phyloP scores from a whole-genome alignment of 441 rosid species.

The Omphalea diandra region DNA sequence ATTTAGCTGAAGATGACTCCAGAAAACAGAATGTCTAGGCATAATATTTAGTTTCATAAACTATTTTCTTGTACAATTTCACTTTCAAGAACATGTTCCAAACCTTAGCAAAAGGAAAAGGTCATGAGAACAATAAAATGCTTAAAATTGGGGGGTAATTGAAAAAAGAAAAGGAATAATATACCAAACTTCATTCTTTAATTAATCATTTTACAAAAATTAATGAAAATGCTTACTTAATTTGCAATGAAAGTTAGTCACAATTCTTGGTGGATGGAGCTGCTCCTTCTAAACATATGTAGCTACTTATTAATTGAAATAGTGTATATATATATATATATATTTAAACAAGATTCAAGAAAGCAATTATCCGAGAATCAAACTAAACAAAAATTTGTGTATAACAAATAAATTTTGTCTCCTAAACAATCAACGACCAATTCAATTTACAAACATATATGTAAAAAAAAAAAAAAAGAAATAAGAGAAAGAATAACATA shows the following conservation, averaged over 20 bases:
- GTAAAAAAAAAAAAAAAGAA: background rate
- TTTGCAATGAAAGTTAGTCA: constrained; percentile 2
- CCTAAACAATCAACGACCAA: constrained; percentile 13
- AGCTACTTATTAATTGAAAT: background rate
- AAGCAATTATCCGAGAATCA: no score
- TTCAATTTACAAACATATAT: constrained; percentile 28
- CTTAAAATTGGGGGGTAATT: no score
- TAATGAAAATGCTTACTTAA: background rate
- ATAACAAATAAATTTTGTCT: background rate
- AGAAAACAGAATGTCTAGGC: no score
- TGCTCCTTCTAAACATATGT: background rate
- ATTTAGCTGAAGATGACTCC: no score
- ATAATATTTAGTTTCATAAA: no score
- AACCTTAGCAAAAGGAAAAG: no score
- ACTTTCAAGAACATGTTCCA: no score
- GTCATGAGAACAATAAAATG: no score
- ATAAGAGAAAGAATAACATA: background rate
- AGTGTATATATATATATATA: background rate
- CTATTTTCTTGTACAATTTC: no score
- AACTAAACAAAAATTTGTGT: background rate
- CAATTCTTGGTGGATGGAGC: background rate
- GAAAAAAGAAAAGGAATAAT: no score
- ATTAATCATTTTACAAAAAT: background rate
- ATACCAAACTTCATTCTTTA: background rate
- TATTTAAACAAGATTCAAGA: background rate